Percentiles rank a stretch among this genome's conserved stretches.
Conservation (phyloP, 2,329 filamentous ascomycete species). For the Aotearoamyces nothofagi region DNA sequence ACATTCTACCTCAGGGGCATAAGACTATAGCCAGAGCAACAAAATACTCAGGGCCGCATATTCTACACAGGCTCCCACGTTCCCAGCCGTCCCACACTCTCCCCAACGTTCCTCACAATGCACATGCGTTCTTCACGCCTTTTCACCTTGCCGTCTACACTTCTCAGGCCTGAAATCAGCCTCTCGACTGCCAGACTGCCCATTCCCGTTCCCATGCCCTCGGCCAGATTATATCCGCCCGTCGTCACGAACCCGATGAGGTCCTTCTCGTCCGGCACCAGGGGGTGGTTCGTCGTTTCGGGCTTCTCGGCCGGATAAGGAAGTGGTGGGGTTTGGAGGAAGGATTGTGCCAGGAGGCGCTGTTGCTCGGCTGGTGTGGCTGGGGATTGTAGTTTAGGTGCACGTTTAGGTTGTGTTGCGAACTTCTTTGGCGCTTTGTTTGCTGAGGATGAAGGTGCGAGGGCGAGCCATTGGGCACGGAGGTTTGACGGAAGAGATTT, state of each 20-base stretch:
- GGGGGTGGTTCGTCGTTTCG: no score
- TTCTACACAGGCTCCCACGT: slow-evolving; percentile 50
- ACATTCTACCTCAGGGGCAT: no score
- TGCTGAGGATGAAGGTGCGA: slow-evolving; percentile 21
- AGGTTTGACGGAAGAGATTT: slow-evolving; percentile 32
- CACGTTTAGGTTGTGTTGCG: slow-evolving; percentile 8
- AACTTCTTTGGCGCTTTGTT: slow-evolving; percentile 12
- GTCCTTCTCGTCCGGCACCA: slow-evolving; percentile 59
- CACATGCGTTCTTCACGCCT: slow-evolving; percentile 41
- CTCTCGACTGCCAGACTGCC: slow-evolving; percentile 51
- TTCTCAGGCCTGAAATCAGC: slow-evolving; percentile 28
- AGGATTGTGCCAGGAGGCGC: slow-evolving; percentile 30
- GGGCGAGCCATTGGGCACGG: slow-evolving; percentile 56
- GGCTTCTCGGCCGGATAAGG: no score
- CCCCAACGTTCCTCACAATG: slow-evolving; percentile 69
- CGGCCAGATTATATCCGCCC: slow-evolving; percentile 66
- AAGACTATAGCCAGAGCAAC: no score
- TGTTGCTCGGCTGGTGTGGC: slow-evolving; percentile 21
- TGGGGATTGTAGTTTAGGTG: slow-evolving; percentile 13
- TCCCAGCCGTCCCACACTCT: slow-evolving; percentile 64
- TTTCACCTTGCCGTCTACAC: slow-evolving; percentile 9
- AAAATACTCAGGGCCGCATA: no score
- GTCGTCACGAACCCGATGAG: slow-evolving; percentile 84
- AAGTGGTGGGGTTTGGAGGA: slow-evolving; percentile 27
- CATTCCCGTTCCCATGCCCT: slow-evolving; percentile 62